Evolutionary conservation across 495 filamentous ascomycete species (phyloP), one percentile per base, ranked within the genome.

Genomic region (Aspergillus funiculosus): DNA sequence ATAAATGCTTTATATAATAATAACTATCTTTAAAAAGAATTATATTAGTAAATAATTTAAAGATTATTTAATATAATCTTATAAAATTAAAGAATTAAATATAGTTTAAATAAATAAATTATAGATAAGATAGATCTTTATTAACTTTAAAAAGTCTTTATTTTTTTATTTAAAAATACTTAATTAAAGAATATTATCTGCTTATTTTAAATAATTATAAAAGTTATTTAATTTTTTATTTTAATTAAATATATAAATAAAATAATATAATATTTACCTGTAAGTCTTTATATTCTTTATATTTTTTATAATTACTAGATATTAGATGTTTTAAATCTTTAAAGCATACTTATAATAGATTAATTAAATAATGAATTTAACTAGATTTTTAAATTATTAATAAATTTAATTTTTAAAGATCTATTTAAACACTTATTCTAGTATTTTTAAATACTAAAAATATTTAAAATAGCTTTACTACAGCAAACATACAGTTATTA

Each of bases 351-450:
- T 10, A 4, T 4, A 11, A 11, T 13, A 11, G 14, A n/a, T n/a
- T n/a, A 13, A 10, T 3, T 19, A 10, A 17, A 5, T 38, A 30
- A 4, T 38, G 20, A 11, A 8, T 8, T 9, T 38, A 38, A 19
- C 20, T 20, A 38, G 5, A 38, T 19, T 38, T 18, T 13, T 37
- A 37, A 37, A 28, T 13, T 30, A 30, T 30, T 11, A 30, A 30
- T 11, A 4, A 30, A 13, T 4, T 11, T 30, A 3, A 30, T 4
- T 30, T 11, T 47, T 14, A 26, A 11, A 14, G 17, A 20, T 15
- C 27, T 28, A 36, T 40, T 40, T 38, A 11, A 38, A 5, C 27
- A 14, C n/a, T 44, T 22, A n/a, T n/a, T n/a, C n/a, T n/a, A n/a
- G n/a, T n/a, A n/a, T n/a, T n/a, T n/a, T n/a, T n/a, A n/a, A n/a